Evolutionary conservation across 176 grass and related monocot genomes (phyloP).

Genomic region (Juncus effusus): DNA sequence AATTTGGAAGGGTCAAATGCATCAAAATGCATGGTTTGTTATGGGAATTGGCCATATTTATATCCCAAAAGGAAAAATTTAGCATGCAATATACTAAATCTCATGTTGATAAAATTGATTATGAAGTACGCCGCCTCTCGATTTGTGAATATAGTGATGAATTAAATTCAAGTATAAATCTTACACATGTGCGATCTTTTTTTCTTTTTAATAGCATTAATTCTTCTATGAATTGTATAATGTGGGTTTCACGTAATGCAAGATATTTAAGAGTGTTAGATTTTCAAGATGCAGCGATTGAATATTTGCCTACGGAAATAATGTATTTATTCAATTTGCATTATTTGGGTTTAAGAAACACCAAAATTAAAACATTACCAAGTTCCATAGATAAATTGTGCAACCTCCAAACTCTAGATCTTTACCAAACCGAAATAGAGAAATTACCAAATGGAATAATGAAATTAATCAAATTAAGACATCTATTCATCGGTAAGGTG

Average conservation of each 20-base stretch:
- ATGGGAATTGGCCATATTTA: not conserved
- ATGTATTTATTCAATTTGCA: conserved; percentile 27
- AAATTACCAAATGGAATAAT: conserved; percentile 30
- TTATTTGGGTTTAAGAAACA: conserved; percentile 32
- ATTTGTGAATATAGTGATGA: conserved; percentile 25
- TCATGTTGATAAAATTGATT: not conserved
- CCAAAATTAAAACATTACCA: conserved; percentile 24
- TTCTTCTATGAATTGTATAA: conserved; percentile 15
- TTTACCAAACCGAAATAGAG: conserved; percentile 28
- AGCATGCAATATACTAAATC: conserved; percentile 5
- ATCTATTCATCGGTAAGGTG: conserved; percentile 25
- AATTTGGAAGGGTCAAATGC: not conserved
- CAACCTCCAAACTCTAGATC: conserved; percentile 31
- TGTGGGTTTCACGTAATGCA: not conserved
- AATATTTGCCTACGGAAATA: conserved; percentile 19
- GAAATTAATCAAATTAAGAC: conserved; percentile 33
- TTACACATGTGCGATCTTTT: conserved; percentile 27
- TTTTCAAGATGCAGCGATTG: conserved; percentile 8
- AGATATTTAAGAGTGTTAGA: conserved; percentile 24
- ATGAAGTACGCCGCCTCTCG: not conserved
- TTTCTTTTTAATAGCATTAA: conserved; percentile 9
- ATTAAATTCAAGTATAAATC: conserved; percentile 1
- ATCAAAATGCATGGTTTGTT: conserved; percentile 1
- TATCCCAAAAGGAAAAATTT: conserved; percentile 1
- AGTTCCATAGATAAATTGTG: conserved; percentile 24